Evolutionary conservation across 2,329 filamentous ascomycete genomes (phyloP).

Genomic region (Erysiphe pisi): DNA sequence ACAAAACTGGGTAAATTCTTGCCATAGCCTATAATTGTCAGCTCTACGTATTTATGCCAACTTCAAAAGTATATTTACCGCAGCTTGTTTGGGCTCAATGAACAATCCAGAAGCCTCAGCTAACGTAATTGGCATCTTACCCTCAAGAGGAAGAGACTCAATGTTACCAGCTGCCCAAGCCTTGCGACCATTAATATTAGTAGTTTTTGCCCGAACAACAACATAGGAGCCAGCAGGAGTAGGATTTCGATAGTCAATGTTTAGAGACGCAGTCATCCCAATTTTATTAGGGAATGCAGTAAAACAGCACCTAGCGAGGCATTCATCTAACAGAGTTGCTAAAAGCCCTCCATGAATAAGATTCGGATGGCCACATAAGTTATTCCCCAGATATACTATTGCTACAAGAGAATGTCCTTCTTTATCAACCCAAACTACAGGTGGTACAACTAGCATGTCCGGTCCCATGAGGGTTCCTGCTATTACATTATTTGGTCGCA

Average conservation of each 20-base stretch:
- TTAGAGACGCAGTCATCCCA: constrained; percentile 76
- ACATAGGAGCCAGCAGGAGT: constrained; percentile 64
- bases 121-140: constrained; percentile 54
- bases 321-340: constrained; percentile 88
- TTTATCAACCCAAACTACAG: constrained; percentile 62
- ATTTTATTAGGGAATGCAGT: constrained; percentile 75
- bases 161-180: constrained; percentile 85
- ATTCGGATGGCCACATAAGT: constrained; percentile 79
- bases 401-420: constrained; percentile 59
- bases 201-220: constrained; percentile 67
- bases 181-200: constrained; percentile 81
- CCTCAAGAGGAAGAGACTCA: constrained; percentile 60
- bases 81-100: constrained; percentile 74
- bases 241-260: constrained; percentile 70
- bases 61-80: constrained; percentile 36
- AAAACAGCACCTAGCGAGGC: constrained; percentile 78
- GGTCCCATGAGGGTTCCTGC: constrained; percentile 66
- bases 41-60: neutral
- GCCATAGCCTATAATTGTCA: constrained; percentile 7
- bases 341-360: constrained; percentile 84
- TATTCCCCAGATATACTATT: constrained; percentile 64
- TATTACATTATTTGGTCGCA: constrained; percentile 67
- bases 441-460: constrained; percentile 68
- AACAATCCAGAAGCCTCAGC: constrained; percentile 80
- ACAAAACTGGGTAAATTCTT: constrained; percentile 10